Evolutionary conservation across 192 early-diverging fungal genomes (phyloP).

Genomic region (Coemansia sp.): DNA sequence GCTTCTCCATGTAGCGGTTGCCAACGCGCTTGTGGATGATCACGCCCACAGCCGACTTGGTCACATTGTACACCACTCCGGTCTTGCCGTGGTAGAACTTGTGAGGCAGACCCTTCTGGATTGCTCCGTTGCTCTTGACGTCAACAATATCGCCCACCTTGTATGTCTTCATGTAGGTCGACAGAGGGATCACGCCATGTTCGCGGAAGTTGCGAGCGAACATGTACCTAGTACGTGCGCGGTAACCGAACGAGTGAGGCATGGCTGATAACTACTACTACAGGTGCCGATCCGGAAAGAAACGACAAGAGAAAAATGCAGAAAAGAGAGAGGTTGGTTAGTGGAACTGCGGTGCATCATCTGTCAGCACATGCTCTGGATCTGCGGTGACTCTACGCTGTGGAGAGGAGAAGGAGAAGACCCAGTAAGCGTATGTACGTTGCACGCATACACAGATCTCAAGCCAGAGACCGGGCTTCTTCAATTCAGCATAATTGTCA

Average conservation of each 20-base stretch:
- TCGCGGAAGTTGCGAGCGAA: slow-evolving; percentile 96
- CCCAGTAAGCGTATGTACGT: no score
- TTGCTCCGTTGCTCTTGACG: slow-evolving; percentile 98
- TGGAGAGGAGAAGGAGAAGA: no score
- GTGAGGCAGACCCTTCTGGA: slow-evolving; percentile 99
- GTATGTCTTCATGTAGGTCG: slow-evolving; percentile 98
- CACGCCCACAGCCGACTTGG: slow-evolving; percentile 98
- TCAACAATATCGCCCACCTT: slow-evolving; percentile 99
- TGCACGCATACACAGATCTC: no score
- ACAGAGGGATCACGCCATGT: slow-evolving; percentile 89
- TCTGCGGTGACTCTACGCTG: no score
- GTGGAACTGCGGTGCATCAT: background rate
- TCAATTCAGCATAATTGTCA: no score
- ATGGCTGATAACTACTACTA: slow-evolving; percentile 54
- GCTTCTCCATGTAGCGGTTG: slow-evolving; percentile 98
- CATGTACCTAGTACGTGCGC: slow-evolving; percentile 98
- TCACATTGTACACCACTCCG: slow-evolving; percentile 99
- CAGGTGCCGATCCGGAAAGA: background rate
- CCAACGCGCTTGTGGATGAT: slow-evolving; percentile 99
- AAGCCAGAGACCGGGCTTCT: no score
- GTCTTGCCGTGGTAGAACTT: slow-evolving; percentile 99
- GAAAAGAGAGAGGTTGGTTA: background rate
- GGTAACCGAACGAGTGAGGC: slow-evolving; percentile 89
- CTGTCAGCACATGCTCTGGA: no score
- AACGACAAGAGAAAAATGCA: background rate